Evolutionary conservation across 768 basidiomycete species (phyloP), one percentile per base, ranked within the genome.

Genomic region (Suillus lakei): DNA sequence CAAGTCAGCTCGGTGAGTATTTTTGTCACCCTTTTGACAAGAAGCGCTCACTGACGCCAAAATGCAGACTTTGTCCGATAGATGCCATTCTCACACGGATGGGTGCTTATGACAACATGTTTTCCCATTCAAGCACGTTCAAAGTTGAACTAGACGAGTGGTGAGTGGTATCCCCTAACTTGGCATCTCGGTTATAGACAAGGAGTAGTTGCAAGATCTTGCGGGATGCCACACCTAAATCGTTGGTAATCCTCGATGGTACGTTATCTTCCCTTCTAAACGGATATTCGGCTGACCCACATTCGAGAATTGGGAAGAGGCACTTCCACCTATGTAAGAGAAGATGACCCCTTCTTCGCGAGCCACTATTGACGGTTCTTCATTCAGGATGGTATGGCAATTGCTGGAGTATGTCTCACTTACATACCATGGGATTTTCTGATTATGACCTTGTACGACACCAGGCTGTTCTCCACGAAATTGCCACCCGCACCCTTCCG

Each of bases 21-120:
- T 48, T 39, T 55, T 6, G 34, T 30, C 30, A 51, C 18, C 9
- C 41, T 56, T n/a, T 36, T 41, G 39, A 21, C 18, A 10, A 18
- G 18, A 43, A 28, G 16, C 7, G 28, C 67, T 70, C 34, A 64
- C 60, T 67, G 6, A 67, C 32, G 32, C 30, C 43, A 61, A n/a
- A n/a, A 10, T 39, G 51, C 30, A 95, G 95, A 41, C 74, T 99
- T 55, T 91, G 90, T 66, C 95, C 98, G 2, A 88, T 98, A 2
- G 96, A 99, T 73, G 82, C 90, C 15, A 98, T 99, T 68, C 85
- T 95, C 65, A 98, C 98, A 3, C 89, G 97, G 30, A 99, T 99
- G 98, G 98, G 98, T 12, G 98, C 98, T 3, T 98, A 98, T 74
- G 97, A 99, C 72, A 96, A 96, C 73, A 95, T 97, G 92, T 96